These are phyloP conservation scores for Sugiyamaella xylanicola DNA, from an alignment of 1,139 yeast species.

Conservation along the genomic window DNA sequence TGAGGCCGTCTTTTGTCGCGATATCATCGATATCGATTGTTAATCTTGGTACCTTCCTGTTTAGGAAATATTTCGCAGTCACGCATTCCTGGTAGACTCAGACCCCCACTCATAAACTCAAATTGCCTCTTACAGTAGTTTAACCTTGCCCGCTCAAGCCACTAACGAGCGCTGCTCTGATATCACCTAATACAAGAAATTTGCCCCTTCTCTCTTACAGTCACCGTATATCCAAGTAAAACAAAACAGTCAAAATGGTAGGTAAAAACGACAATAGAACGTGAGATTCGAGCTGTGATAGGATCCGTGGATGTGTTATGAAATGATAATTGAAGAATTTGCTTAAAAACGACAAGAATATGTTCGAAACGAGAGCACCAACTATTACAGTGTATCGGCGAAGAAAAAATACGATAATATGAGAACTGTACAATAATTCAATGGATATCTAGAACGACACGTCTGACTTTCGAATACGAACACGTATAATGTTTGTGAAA, in stretches of 20 bases:
- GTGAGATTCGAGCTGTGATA: neutral
- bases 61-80: neutral
- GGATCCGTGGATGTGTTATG: neutral
- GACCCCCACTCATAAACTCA: slow-evolving; percentile 5
- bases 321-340: too few relatives aligned
- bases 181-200: slow-evolving; percentile 10
- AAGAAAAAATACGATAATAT: too few relatives aligned
- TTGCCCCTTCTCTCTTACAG: slow-evolving; percentile 18
- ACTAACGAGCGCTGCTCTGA: slow-evolving; percentile 2
- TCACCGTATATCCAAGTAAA: slow-evolving; percentile 15
- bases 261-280: slow-evolving; percentile 8
- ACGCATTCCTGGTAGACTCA: neutral
- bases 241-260: slow-evolving; percentile 22
- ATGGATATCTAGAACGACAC: too few relatives aligned
- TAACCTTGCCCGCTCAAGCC: slow-evolving; percentile 4
- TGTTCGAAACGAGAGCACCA: too few relatives aligned
- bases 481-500: too few relatives aligned
- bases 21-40: too few relatives aligned
- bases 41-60: too few relatives aligned
- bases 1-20: too few relatives aligned
- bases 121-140: slow-evolving; percentile 1
- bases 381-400: too few relatives aligned
- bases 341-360: too few relatives aligned
- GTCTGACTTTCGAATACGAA: too few relatives aligned
- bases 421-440: too few relatives aligned